Percentiles rank a stretch among this genome's conserved stretches.
Conservation (phyloP, 495 filamentous ascomycete species). For the Talaromyces stipitatus region DNA sequence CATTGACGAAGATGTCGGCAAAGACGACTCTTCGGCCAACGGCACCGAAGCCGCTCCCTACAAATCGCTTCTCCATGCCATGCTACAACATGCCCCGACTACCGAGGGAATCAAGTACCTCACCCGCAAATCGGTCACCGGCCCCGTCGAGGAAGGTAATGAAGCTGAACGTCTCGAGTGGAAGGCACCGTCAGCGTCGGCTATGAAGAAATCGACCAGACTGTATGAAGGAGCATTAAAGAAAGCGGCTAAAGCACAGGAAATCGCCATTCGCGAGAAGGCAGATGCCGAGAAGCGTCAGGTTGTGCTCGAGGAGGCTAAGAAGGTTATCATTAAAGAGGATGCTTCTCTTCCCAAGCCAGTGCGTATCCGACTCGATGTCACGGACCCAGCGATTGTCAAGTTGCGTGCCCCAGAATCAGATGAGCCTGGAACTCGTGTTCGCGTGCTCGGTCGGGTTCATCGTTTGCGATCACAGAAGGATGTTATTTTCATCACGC, state of each 20-base stretch:
- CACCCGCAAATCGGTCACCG: constrained; percentile 55
- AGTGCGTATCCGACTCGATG: constrained; percentile 63
- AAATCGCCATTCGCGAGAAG: constrained; percentile 59
- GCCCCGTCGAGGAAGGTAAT: constrained; percentile 35
- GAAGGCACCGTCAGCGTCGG: constrained; percentile 76
- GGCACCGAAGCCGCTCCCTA: constrained; percentile 68
- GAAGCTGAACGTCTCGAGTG: constrained; percentile 51
- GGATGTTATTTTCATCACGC: constrained; percentile 76
- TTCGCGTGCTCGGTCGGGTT: constrained; percentile 78
- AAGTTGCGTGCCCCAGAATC: constrained; percentile 49
- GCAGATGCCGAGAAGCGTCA: constrained; percentile 63
- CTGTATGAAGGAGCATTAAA: constrained; percentile 66
- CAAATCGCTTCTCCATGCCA: constrained; percentile 72
- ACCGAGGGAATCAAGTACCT: constrained; percentile 52
- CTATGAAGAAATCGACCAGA: constrained; percentile 73
- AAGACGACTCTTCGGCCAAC: constrained; percentile 58
- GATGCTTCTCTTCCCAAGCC: constrained; percentile 74
- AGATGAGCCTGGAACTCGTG: constrained; percentile 60
- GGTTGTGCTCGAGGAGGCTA: constrained; percentile 70
- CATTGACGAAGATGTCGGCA: constrained; percentile 71
- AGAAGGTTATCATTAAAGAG: constrained; percentile 77
- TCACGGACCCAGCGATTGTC: constrained; percentile 49
- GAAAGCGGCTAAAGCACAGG: constrained; percentile 65
- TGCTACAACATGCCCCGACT: constrained; percentile 60
- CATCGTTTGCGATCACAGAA: constrained; percentile 82